Evolutionary conservation across 768 basidiomycete species (phyloP).

Genomic region (Mycena rosella): DNA sequence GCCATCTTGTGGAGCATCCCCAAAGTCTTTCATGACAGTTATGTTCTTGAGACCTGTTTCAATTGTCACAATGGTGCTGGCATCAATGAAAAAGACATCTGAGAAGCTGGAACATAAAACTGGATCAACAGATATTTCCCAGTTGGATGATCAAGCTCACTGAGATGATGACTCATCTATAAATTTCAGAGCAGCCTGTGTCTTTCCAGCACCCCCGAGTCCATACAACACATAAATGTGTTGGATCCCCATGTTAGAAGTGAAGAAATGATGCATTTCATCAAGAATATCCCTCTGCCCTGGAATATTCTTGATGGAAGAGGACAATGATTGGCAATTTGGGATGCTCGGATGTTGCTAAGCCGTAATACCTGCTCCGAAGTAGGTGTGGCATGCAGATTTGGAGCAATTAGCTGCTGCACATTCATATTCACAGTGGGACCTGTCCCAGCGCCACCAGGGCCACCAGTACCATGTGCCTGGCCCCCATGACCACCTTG

Average conservation of each 20-base stretch:
- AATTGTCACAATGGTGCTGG: slow-evolving; percentile 3
- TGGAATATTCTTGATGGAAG: slow-evolving; percentile 13
- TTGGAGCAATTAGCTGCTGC: too few relatives aligned
- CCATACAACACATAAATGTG: slow-evolving; percentile 4
- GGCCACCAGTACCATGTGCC: too few relatives aligned
- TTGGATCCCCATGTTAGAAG: not conserved
- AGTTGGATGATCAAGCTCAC: not conserved
- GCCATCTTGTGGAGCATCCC: not conserved
- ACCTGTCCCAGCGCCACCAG: too few relatives aligned
- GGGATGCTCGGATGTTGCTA: too few relatives aligned
- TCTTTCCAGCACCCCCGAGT: not conserved
- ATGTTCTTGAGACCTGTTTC: slow-evolving; percentile 3
- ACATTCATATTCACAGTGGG: too few relatives aligned
- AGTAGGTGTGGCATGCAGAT: too few relatives aligned
- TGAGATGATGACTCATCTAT: not conserved
- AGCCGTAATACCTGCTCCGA: too few relatives aligned
- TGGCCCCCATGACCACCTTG: too few relatives aligned
- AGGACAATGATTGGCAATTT: not conserved
- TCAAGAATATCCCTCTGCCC: slow-evolving; percentile 7
- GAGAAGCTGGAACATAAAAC: not conserved
- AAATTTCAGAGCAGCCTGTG: slow-evolving; percentile 9
- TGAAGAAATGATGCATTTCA: slow-evolving; percentile 2
- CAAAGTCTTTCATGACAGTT: not conserved
- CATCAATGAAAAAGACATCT: not conserved
- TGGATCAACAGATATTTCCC: not conserved